Conservation (phyloP, 2,329 filamentous ascomycete genomes). For the Elsinoe arachidis region DNA sequence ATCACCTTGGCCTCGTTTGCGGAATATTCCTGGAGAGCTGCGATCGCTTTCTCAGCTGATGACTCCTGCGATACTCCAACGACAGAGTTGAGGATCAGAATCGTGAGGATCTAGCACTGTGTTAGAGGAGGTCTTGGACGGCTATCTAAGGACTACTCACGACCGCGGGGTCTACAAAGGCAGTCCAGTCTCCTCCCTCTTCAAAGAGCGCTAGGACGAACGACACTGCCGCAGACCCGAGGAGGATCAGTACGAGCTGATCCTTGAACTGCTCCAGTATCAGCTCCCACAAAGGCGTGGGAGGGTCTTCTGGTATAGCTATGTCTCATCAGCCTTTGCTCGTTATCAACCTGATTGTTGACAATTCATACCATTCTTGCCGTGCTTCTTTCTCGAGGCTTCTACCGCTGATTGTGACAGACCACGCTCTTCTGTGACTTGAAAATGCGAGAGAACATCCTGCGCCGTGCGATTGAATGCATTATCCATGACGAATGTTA, state of each 20-base stretch:
- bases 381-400: constrained; percentile 27
- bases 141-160: constrained; percentile 48
- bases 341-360: background rate
- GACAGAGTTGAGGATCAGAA: constrained; percentile 90
- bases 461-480: constrained; percentile 27
- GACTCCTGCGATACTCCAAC: constrained; percentile 98
- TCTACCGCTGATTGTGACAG: constrained; percentile 26
- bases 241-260: constrained; percentile 88
- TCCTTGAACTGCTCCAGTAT: constrained; percentile 99
- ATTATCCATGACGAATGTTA: constrained; percentile 26
- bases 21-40: constrained; percentile 95
- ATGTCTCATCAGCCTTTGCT: constrained; percentile 16
- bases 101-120: constrained; percentile 73
- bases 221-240: constrained; percentile 86
- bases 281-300: constrained; percentile 91
- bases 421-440: constrained; percentile 26
- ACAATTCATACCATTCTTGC: constrained; percentile 27
- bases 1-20: constrained; percentile 95
- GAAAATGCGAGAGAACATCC: constrained; percentile 30
- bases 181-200: constrained; percentile 86
- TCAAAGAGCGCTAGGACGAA: constrained; percentile 91
- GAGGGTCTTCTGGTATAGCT: constrained; percentile 80
- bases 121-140: background rate
- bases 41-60: constrained; percentile 96
- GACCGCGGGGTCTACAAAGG: constrained; percentile 91